Percentiles rank a stretch among this genome's conserved stretches.
phyloP scores from a whole-genome alignment of 2,329 filamentous ascomycete genomes.

The Zymoseptoria passerinii region DNA sequence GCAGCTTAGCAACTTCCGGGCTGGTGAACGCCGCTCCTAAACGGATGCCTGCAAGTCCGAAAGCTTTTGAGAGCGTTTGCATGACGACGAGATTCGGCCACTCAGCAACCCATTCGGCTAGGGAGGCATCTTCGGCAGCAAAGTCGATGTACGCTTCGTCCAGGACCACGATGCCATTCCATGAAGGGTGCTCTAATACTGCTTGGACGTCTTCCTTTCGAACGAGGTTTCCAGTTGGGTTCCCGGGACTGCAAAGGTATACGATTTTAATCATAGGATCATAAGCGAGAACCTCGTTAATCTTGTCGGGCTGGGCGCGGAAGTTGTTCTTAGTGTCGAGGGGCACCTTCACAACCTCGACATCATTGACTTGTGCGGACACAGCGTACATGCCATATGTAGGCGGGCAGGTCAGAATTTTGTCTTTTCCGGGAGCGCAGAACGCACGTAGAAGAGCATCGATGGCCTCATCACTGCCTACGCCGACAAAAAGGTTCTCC shows the following conservation, averaged over 20 bases:
- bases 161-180: slow-evolving; percentile 89
- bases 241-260: slow-evolving; percentile 91
- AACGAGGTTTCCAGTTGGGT: slow-evolving; percentile 78
- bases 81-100: slow-evolving; percentile 95
- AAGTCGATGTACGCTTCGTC: slow-evolving; percentile 99
- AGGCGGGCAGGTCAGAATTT: slow-evolving; percentile 87
- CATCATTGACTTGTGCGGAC: slow-evolving; percentile 87
- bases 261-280: slow-evolving; percentile 69
- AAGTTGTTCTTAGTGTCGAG: slow-evolving; percentile 66
- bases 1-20: slow-evolving; percentile 62
- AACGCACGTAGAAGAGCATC: slow-evolving; percentile 90
- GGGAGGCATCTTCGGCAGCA: slow-evolving; percentile 64
- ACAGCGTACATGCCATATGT: slow-evolving; percentile 99
- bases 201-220: slow-evolving; percentile 63
- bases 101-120: slow-evolving; percentile 85
- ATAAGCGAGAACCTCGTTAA: slow-evolving; percentile 57
- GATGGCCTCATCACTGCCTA: slow-evolving; percentile 94
- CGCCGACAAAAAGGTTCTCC: slow-evolving; percentile 84
- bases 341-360: slow-evolving; percentile 78
- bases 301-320: slow-evolving; percentile 60
- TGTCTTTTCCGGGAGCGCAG: slow-evolving; percentile 77
- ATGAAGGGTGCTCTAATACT: slow-evolving; percentile 76
- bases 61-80: slow-evolving; percentile 98
- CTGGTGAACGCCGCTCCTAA: slow-evolving; percentile 78
- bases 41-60: slow-evolving; percentile 87